These are phyloP conservation scores for Wickerhamomyces silvicola DNA, from an alignment of 805 yeast species.

Conservation along the genomic window DNA sequence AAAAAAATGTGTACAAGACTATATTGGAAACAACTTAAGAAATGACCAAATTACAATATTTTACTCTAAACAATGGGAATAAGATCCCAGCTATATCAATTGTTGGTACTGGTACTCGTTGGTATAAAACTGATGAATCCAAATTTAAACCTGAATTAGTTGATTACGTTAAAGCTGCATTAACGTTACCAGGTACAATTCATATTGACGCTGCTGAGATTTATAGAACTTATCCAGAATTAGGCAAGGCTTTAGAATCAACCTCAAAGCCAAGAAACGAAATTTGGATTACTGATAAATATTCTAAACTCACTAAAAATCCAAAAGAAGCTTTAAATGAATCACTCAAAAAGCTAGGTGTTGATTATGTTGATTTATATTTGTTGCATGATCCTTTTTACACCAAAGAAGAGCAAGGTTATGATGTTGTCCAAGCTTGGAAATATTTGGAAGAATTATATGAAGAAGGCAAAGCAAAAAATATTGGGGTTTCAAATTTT, in stretches of 20 bases:
- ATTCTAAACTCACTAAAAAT: slow-evolving; percentile 25
- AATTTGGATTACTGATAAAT: slow-evolving; percentile 52
- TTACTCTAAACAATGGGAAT: slow-evolving; percentile 28
- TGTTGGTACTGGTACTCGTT: slow-evolving; percentile 56
- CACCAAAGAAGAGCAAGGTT: slow-evolving; percentile 29
- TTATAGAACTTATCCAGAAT: slow-evolving; percentile 48
- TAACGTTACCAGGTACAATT: slow-evolving; percentile 39
- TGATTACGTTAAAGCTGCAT: slow-evolving; percentile 25
- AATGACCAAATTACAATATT: slow-evolving; percentile 10
- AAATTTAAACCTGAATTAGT: slow-evolving; percentile 27
- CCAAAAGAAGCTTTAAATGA: slow-evolving; percentile 36
- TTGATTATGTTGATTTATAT: slow-evolving; percentile 47
- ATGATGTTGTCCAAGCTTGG: slow-evolving; percentile 45
- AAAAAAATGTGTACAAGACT: too few species aligned
- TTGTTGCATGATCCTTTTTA: slow-evolving; percentile 42
- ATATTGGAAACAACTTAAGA: too few species aligned
- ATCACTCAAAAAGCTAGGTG: slow-evolving; percentile 32
- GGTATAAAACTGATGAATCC: slow-evolving; percentile 33
- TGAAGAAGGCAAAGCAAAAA: slow-evolving; percentile 46
- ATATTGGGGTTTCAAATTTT: slow-evolving; percentile 60
- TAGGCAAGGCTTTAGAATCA: slow-evolving; percentile 40
- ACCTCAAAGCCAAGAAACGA: slow-evolving; percentile 40
- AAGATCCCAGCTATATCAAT: slow-evolving; percentile 42
- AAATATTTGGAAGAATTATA: slow-evolving; percentile 39
- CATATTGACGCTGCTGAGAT: slow-evolving; percentile 57